These are phyloP conservation scores for Sergeia podlipaevii DNA, from an alignment of 208 protist species.

Conservation along the genomic window DNA sequence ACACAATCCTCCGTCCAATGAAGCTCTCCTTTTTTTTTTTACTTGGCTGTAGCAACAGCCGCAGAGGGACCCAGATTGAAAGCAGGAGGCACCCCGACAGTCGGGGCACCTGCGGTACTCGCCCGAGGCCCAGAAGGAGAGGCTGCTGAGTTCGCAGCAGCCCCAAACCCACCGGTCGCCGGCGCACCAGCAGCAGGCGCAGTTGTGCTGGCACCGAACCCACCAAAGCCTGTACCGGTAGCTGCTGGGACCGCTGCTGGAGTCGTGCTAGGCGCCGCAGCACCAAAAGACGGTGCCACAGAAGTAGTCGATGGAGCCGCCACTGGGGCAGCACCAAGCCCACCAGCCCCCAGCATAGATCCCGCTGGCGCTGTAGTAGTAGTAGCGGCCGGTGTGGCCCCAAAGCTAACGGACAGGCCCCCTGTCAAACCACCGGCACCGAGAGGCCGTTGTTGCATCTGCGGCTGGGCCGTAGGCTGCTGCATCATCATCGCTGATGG, in stretches of 20 bases:
- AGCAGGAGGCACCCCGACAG: background rate
- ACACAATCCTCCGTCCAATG: too few relatives aligned
- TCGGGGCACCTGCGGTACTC: conserved; percentile 1
- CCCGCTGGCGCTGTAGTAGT: background rate
- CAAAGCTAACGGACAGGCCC: conserved; percentile 13
- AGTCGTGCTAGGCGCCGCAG: conserved; percentile 9
- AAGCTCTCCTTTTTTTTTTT: too few relatives aligned
- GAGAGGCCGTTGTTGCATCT: conserved; percentile 15
- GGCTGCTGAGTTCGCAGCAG: conserved; percentile 2
- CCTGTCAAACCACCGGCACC: conserved; percentile 14
- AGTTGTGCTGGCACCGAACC: conserved; percentile 5
- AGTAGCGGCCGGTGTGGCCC: conserved; percentile 10
- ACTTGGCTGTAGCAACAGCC: too few relatives aligned
- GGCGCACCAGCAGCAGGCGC: conserved; percentile 4
- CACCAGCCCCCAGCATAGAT: conserved; percentile 11
- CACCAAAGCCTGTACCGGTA: conserved; percentile 12
- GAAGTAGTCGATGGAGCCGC: conserved; percentile 6
- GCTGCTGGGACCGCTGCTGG: background rate
- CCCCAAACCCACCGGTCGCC: conserved; percentile 1
- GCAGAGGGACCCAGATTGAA: background rate
- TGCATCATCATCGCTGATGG: background rate
- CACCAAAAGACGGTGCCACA: conserved; percentile 10
- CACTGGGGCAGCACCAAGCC: conserved; percentile 12
- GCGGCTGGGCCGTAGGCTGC: conserved; percentile 22
- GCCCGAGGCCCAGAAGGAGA: background rate